Base-by-base conservation (phyloP, 1,284 basidiomycete genomes). In the Paramarasmius palmivorus region DNA sequence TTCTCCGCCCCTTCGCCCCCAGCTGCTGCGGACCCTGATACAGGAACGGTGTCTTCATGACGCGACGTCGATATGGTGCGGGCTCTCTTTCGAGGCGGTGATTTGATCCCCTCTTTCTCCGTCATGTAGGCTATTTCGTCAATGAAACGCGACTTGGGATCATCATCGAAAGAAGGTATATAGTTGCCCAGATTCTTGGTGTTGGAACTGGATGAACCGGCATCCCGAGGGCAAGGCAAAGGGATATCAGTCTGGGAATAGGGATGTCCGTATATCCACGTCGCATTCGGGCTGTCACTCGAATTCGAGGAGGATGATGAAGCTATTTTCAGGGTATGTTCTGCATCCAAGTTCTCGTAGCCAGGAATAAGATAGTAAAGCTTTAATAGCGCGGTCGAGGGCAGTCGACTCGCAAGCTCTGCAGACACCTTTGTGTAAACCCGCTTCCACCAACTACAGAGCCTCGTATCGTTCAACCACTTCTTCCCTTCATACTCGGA, bases 391-490 rank as follows among this genome's bases (percentile, higher is more conserved):
- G 50, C 59, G 55, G 53, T 61, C 61, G 56, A 62, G 59, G 59
- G 57, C 52, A 17, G 54, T 46, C 53, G 64, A 36, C 42, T 63
- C 48, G 60, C 66, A 52, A 78, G 58, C 39, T 76, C 75, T 42
- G 56, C 61, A 1, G 78, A 83, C 8, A 87, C 84, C 20, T 77
- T 73, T 53, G 80, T 78, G 47, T 93, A 71, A 19, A 90, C 75
- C 17, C 81, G 78, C 66, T 90, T 90, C 96, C 96, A 99, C 96
- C 96, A 99, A 46, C 78, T 84, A 67, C 94, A 95, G 1, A 99
- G 79, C 59, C 81, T 82, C 23, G 87, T 77, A 63, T 98, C 96
- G 34, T 81, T 81, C 49, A 96, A 71, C 1, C 92, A 87, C 22
- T 76, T 81, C 73, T 98, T 98, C 32, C 81, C 81, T 1, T 69